Conservation (phyloP, 345 rosid genomes). For the Tarenaya hassleriana region DNA sequence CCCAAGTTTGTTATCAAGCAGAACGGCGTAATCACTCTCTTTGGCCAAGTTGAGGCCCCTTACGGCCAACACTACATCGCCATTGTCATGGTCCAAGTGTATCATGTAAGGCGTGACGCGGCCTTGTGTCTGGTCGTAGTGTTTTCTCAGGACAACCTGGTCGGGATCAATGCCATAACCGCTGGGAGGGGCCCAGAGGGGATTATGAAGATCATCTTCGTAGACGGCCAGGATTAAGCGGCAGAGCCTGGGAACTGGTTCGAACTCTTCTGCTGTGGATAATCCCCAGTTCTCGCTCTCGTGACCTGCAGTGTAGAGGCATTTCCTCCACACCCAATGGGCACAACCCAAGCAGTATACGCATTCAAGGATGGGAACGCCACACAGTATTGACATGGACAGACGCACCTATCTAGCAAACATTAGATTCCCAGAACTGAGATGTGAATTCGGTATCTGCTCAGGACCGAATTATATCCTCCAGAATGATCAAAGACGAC, state of each 20-base stretch:
- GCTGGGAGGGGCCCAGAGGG: slow-evolving; percentile 83
- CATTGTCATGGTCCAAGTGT: slow-evolving; percentile 64
- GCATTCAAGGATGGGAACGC: slow-evolving; percentile 77
- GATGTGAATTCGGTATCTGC: background rate
- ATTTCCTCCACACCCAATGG: slow-evolving; percentile 87
- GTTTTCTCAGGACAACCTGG: slow-evolving; percentile 51
- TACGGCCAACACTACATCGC: slow-evolving; percentile 57
- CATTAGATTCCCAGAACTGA: slow-evolving; percentile 16
- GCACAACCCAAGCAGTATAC: slow-evolving; percentile 84
- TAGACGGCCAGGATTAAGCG: slow-evolving; percentile 64
- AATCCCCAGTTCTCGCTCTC: slow-evolving; percentile 89
- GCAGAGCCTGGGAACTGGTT: slow-evolving; percentile 72
- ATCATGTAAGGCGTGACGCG: slow-evolving; percentile 70
- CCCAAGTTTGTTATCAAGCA: slow-evolving; percentile 82
- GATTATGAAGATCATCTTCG: slow-evolving; percentile 69
- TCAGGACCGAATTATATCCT: slow-evolving; percentile 6
- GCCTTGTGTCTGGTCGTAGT: slow-evolving; percentile 60
- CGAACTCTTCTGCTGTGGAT: slow-evolving; percentile 69
- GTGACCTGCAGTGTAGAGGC: slow-evolving; percentile 79
- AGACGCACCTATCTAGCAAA: slow-evolving; percentile 38
- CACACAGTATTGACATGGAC: slow-evolving; percentile 80
- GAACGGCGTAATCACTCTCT: slow-evolving; percentile 79
- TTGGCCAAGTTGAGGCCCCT: slow-evolving; percentile 83
- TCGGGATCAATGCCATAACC: slow-evolving; percentile 78
- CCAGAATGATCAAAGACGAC: slow-evolving; percentile 15